Conservation (phyloP, 257 asterid genomes). For the Penstemon newberryi region DNA sequence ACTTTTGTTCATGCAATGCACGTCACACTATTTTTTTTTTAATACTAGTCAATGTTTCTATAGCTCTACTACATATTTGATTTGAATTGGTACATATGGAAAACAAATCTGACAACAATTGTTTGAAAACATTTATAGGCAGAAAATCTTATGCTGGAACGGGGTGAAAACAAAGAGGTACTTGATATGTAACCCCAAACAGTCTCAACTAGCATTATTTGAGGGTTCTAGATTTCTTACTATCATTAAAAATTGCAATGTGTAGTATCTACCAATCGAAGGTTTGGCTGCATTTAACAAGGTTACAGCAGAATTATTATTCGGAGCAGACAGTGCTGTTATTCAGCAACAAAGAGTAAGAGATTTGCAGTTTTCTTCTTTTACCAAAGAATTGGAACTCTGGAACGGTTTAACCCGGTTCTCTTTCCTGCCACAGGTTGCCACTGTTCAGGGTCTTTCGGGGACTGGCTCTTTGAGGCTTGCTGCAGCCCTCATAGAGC, state of each 20-base stretch:
- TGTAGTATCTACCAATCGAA: constrained; percentile 95
- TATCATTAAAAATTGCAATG: constrained; percentile 22
- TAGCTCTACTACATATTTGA: background rate
- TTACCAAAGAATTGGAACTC: constrained; percentile 25
- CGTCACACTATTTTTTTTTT: constrained; percentile 1
- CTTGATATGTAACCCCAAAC: constrained; percentile 13
- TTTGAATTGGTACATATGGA: background rate
- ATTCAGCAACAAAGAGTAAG: constrained; percentile 82
- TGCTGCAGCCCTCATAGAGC: constrained; percentile 87
- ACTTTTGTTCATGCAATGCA: constrained; percentile 7
- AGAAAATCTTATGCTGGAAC: constrained; percentile 85
- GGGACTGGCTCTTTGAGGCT: constrained; percentile 98
- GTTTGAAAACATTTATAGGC: constrained; percentile 44
- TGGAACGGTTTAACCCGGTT: constrained; percentile 4
- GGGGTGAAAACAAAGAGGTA: constrained; percentile 97
- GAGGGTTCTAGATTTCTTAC: constrained; percentile 33
- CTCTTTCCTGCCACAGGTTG: constrained; percentile 54
- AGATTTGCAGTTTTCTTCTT: constrained; percentile 15
- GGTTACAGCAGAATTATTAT: constrained; percentile 82
- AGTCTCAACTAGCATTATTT: constrained; percentile 14
- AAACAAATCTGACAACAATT: background rate
- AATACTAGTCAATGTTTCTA: background rate
- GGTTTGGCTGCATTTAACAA: constrained; percentile 97
- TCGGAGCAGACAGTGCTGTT: constrained; percentile 75
- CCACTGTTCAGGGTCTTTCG: constrained; percentile 96